Evolutionary conservation across 768 basidiomycete species (phyloP).

Genomic region (Rubroboletus satanas): DNA sequence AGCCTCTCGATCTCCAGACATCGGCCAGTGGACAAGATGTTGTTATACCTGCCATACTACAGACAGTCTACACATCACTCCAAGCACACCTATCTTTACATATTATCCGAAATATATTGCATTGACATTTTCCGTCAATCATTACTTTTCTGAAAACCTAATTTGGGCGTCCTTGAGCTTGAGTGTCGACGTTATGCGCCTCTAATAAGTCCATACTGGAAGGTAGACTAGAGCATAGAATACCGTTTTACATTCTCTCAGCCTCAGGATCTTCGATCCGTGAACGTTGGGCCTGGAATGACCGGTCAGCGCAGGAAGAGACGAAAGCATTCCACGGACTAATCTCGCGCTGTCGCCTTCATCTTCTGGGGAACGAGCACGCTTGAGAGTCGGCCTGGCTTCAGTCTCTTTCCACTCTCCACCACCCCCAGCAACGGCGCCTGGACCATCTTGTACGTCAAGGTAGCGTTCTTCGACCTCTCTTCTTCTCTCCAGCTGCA

Average conservation of each 20-base stretch:
- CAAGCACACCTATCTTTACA: no score
- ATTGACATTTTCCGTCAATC: no score
- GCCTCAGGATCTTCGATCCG: constrained; percentile 62
- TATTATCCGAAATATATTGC: no score
- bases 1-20: no score
- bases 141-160: no score
- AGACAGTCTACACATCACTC: no score
- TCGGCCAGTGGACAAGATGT: no score
- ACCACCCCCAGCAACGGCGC: constrained; percentile 78
- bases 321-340: constrained; percentile 38
- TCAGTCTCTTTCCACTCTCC: constrained; percentile 80
- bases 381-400: constrained; percentile 49
- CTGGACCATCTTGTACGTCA: constrained; percentile 75
- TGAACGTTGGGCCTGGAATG: constrained; percentile 50
- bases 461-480: constrained; percentile 86
- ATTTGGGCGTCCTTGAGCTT: not conserved
- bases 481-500: constrained; percentile 72
- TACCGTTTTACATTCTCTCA: constrained; percentile 58
- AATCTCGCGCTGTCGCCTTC: constrained; percentile 57
- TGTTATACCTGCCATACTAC: no score
- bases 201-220: constrained; percentile 14
- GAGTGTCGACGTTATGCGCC: constrained; percentile 10
- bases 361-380: constrained; percentile 75
- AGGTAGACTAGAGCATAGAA: constrained; percentile 24
- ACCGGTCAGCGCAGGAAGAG: constrained; percentile 3